Percentiles rank a stretch among this genome's conserved stretches.
Evolutionary conservation across 176 grass and related monocot species (phyloP).

Genomic region (Themeda triandra): DNA sequence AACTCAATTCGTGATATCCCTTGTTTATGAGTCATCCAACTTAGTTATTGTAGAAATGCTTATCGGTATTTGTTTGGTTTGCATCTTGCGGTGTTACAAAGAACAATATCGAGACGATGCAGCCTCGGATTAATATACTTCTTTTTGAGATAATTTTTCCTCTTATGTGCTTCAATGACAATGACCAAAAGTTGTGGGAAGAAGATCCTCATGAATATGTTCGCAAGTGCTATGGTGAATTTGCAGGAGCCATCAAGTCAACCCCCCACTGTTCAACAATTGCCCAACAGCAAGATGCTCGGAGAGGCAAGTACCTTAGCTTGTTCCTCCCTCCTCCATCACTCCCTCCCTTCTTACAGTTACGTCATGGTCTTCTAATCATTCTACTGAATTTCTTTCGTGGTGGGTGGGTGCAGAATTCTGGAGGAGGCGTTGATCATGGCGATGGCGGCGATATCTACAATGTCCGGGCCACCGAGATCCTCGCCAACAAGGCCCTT

Average conservation of each 20-base stretch:
- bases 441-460: slow-evolving; percentile 40
- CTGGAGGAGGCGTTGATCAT: not conserved
- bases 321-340: not conserved
- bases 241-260: not conserved
- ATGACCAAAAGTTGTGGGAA: slow-evolving; percentile 87
- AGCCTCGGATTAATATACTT: slow-evolving; percentile 76
- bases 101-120: slow-evolving; percentile 93
- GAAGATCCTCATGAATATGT: slow-evolving; percentile 99
- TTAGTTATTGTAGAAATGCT: not conserved
- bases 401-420: not conserved
- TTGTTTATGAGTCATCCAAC: not conserved
- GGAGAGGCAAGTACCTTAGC: not conserved
- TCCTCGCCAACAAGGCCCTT: slow-evolving; percentile 71
- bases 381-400: not conserved
- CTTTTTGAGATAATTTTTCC: slow-evolving; percentile 96
- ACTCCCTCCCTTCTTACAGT: not conserved
- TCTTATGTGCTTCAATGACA: slow-evolving; percentile 97
- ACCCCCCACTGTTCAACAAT: not conserved
- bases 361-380: not conserved
- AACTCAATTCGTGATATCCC: too few species aligned
- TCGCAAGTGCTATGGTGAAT: slow-evolving; percentile 91
- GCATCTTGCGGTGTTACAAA: slow-evolving; percentile 74
- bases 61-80: slow-evolving; percentile 21
- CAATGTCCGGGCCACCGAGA: slow-evolving; percentile 74
- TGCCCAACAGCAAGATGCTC: not conserved